Evolutionary conservation across 345 rosid genomes (phyloP).

Genomic region (Brassica juncea): DNA sequence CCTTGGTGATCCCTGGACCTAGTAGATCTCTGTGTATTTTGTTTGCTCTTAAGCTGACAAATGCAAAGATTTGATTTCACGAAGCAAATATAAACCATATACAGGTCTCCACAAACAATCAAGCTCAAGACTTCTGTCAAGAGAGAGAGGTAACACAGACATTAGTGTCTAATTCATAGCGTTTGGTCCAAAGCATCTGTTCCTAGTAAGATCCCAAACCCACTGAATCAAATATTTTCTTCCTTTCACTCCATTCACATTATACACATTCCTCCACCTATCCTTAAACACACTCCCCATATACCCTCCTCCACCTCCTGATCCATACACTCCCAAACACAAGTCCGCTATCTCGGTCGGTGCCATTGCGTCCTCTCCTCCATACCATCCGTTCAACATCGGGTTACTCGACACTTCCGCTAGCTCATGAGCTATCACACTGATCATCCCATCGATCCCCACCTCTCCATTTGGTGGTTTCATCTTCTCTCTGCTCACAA

Average conservation of each 20-base stretch:
- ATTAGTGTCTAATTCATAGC: conserved; percentile 60
- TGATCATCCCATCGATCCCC: conserved; percentile 95
- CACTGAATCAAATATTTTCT: conserved; percentile 89
- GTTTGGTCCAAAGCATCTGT: conserved; percentile 90
- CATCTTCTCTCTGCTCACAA: conserved; percentile 36
- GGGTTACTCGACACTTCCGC: conserved; percentile 96
- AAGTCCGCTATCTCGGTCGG: conserved; percentile 93
- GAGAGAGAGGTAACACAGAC: background rate
- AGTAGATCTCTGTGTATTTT: too few relatives aligned
- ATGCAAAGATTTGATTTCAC: background rate
- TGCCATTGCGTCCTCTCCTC: conserved; percentile 76
- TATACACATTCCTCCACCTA: conserved; percentile 70
- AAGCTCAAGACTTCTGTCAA: conserved; percentile 1
- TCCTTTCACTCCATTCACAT: conserved; percentile 68
- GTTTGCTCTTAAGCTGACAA: too few relatives aligned
- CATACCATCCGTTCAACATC: conserved; percentile 93
- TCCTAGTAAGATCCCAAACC: conserved; percentile 82
- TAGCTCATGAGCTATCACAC: conserved; percentile 89
- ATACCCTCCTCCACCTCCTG: conserved; percentile 97
- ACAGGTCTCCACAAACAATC: background rate
- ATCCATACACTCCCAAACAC: conserved; percentile 92
- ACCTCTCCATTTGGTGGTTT: conserved; percentile 84
- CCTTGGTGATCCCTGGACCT: too few relatives aligned
- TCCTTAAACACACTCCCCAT: conserved; percentile 73
- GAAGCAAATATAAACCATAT: conserved; percentile 17